phyloP scores from a whole-genome alignment of 331 rosid species.

The Ulmus americana region DNA sequence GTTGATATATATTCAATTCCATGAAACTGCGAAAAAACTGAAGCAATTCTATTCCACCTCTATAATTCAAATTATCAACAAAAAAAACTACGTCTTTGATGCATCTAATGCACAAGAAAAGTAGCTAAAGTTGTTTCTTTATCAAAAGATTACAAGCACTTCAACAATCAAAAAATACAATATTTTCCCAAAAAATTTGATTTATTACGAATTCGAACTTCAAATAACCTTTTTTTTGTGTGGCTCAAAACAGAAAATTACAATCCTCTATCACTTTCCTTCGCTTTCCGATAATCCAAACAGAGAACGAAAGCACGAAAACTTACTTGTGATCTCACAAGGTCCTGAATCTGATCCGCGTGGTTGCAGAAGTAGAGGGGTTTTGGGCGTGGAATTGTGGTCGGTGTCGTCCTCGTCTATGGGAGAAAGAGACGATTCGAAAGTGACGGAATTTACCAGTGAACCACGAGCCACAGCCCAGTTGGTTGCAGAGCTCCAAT shows the following conservation, averaged over 20 bases:
- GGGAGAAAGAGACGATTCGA: constrained; percentile 48
- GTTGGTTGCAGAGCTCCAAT: constrained; percentile 38
- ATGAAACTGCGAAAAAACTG: neutral
- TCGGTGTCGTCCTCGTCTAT: constrained; percentile 11
- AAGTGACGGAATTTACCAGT: constrained; percentile 34
- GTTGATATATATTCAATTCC: constrained; percentile 5
- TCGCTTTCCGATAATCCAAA: constrained; percentile 2
- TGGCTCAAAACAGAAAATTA: neutral
- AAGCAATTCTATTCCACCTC: neutral
- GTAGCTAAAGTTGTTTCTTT: neutral
- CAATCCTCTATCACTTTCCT: neutral
- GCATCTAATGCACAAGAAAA: neutral
- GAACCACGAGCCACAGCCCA: constrained; percentile 53
- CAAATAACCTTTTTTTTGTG: neutral
- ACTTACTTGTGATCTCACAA: constrained; percentile 72
- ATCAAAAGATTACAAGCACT: neutral
- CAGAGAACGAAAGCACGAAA: neutral
- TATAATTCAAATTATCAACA: neutral
- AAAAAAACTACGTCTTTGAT: too few relatives aligned
- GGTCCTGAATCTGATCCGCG: constrained; percentile 55
- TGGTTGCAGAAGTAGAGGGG: constrained; percentile 49
- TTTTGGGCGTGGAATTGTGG: constrained; percentile 16
- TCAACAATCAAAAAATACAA: neutral
- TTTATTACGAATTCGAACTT: neutral
- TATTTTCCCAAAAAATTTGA: neutral